phyloP scores from a whole-genome alignment of 768 basidiomycete species.

The Kwoniella europaea region DNA sequence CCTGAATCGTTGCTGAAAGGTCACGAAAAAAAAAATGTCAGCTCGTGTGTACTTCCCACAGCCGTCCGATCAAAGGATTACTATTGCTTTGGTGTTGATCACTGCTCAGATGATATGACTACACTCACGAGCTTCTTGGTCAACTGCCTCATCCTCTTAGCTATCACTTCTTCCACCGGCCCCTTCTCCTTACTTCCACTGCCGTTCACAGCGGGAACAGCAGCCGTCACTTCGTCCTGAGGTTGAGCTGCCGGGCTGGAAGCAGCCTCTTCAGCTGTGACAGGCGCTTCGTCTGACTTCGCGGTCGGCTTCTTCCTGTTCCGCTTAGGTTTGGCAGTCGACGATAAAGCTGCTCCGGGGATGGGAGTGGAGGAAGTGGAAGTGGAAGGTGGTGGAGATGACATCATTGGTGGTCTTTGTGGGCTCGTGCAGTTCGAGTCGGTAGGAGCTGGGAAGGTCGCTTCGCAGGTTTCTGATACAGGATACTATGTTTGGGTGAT shows the following conservation, averaged over 20 bases:
- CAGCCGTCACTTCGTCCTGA: background rate
- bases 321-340: conserved; percentile 27
- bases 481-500: background rate
- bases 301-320: conserved; percentile 29
- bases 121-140: conserved; percentile 79
- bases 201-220: background rate
- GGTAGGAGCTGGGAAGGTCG: background rate
- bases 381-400: conserved; percentile 5
- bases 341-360: background rate
- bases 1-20: conserved; percentile 70
- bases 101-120: background rate
- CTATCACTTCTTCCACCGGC: conserved; percentile 76
- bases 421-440: too few relatives aligned
- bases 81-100: too few relatives aligned
- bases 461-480: background rate
- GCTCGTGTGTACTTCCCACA: background rate
- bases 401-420: background rate
- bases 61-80: background rate
- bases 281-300: background rate
- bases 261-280: background rate
- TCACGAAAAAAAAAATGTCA: background rate
- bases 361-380: conserved; percentile 13
- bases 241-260: background rate
- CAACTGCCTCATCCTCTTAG: conserved; percentile 75
- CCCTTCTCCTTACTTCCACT: conserved; percentile 47